Evolutionary conservation across 257 asterid genomes (phyloP).

Genomic region (Solanum infundibuliforme): DNA sequence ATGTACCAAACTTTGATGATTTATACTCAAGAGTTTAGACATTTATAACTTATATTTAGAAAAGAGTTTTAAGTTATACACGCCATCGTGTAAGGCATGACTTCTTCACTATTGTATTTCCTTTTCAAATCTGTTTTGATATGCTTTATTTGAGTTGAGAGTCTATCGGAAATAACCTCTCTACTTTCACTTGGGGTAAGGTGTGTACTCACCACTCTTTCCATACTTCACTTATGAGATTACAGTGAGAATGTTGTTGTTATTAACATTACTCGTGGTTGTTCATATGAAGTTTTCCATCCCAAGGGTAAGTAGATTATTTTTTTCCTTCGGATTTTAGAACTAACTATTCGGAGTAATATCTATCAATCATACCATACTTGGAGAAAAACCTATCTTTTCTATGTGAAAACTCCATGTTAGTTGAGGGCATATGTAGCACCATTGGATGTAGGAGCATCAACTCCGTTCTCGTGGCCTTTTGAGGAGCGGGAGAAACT

Average conservation of each 20-base stretch:
- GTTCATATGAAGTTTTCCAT: not conserved
- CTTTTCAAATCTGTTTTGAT: not conserved
- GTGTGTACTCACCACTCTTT: not conserved
- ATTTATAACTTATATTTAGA: not conserved
- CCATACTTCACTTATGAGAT: not conserved
- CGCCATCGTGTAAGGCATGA: not conserved
- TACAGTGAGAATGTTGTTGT: too few relatives aligned
- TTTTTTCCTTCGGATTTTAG: not conserved
- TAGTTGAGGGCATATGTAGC: not conserved
- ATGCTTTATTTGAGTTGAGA: not conserved
- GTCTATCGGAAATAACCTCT: not conserved
- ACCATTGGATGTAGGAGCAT: not conserved
- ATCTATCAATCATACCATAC: not conserved
- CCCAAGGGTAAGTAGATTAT: not conserved
- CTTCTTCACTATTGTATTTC: not conserved
- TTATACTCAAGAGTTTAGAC: not conserved
- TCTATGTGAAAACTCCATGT: not conserved
- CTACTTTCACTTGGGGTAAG: not conserved
- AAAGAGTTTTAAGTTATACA: not conserved
- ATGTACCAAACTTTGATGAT: not conserved
- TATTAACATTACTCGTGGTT: too few relatives aligned
- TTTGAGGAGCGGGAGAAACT: not conserved
- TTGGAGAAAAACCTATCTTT: not conserved
- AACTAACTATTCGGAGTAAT: not conserved
- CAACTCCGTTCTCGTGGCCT: not conserved